Conservation (phyloP, 148 eudicot species). For the Hydrangea macrophylla region DNA sequence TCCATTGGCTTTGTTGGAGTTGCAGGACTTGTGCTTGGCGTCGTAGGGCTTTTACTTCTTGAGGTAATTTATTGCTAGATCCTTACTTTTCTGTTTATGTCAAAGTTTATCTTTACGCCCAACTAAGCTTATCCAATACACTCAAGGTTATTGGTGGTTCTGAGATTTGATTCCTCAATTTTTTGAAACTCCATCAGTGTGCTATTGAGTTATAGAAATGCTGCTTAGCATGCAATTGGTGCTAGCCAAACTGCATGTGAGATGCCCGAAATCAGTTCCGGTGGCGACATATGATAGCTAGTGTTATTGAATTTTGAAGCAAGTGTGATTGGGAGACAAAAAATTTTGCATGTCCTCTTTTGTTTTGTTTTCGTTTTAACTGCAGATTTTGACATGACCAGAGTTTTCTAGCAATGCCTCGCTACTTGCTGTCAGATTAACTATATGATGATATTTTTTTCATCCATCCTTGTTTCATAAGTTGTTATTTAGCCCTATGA, state of each 20-base stretch:
- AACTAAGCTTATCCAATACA: neutral
- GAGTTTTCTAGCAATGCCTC: too few species aligned
- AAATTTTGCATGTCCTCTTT: too few species aligned
- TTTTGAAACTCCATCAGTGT: neutral
- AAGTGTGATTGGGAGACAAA: too few species aligned
- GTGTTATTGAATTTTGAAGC: too few species aligned
- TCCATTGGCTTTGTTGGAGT: constrained; percentile 86
- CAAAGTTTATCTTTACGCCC: neutral
- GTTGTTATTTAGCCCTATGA: too few species aligned
- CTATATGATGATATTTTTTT: too few species aligned
- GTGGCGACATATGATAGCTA: too few species aligned
- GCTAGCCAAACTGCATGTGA: neutral
- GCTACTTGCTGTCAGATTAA: too few species aligned
- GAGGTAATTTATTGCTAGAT: constrained; percentile 50
- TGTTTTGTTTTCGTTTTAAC: too few species aligned
- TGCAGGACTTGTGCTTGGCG: constrained; percentile 91
- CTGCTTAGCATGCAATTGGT: neutral
- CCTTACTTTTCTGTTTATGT: neutral
- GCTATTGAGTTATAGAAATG: neutral
- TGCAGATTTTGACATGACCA: too few species aligned
- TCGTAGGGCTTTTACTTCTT: constrained; percentile 89
- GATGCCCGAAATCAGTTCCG: too few species aligned
- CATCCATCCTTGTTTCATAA: too few species aligned
- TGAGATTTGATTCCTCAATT: neutral
- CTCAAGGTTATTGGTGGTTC: neutral